Percentiles rank a stretch among this genome's conserved stretches.
phyloP scores from a whole-genome alignment of 768 basidiomycete species.

The Tulasnella sp. region DNA sequence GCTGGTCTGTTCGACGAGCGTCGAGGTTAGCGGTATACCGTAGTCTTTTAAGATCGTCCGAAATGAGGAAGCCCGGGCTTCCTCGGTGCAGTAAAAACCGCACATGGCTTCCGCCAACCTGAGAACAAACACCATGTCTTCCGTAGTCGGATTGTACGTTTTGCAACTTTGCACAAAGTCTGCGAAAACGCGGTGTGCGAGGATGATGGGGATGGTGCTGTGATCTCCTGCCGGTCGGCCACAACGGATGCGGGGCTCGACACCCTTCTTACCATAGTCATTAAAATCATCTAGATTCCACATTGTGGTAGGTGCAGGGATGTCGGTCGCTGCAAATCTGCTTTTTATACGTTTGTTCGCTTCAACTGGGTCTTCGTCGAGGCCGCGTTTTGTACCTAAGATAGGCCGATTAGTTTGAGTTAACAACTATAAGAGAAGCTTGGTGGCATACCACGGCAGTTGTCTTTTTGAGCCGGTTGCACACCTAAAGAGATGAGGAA shows the following conservation, averaged over 20 bases:
- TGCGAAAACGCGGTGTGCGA: constrained; percentile 23
- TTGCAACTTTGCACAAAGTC: constrained; percentile 24
- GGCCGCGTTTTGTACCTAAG: too few species aligned
- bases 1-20: background rate
- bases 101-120: constrained; percentile 21
- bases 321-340: background rate
- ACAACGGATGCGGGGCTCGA: background rate
- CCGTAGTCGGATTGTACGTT: constrained; percentile 20
- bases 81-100: constrained; percentile 21
- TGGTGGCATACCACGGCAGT: too few species aligned
- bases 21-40: constrained; percentile 12
- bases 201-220: background rate
- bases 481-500: too few species aligned
- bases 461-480: too few species aligned
- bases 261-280: background rate
- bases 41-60: constrained; percentile 14
- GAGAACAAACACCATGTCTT: constrained; percentile 19
- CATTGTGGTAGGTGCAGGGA: background rate
- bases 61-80: constrained; percentile 8
- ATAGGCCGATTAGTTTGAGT: too few species aligned
- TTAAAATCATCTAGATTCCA: background rate
- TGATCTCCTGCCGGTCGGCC: background rate
- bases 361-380: background rate
- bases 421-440: too few species aligned
- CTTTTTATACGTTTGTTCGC: background rate